These are phyloP conservation scores for Puccinellia tenuiflora DNA, from an alignment of 176 grass and related monocot species.

Conservation along the genomic window DNA sequence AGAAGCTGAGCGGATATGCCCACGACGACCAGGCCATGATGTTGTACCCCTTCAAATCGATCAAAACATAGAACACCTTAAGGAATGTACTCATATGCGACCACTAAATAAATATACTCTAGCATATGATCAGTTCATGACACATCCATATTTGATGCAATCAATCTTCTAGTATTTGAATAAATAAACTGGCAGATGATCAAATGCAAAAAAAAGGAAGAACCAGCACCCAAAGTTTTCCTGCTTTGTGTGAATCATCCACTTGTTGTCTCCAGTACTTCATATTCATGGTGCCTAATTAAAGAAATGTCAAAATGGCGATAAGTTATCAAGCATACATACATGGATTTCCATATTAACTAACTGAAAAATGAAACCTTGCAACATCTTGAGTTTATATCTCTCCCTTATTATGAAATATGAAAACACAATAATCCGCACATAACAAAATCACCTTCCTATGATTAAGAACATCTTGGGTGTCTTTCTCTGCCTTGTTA, in stretches of 20 bases:
- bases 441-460: conserved; percentile 44
- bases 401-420: background rate
- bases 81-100: background rate
- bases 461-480: conserved; percentile 52
- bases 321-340: background rate
- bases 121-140: background rate
- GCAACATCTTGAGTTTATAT: no score
- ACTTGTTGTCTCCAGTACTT: conserved; percentile 55
- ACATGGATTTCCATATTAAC: conserved; percentile 3
- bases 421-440: background rate
- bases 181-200: background rate
- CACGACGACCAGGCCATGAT: no score
- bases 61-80: background rate
- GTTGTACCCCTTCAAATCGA: background rate
- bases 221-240: conserved; percentile 18
- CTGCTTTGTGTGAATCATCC: conserved; percentile 70
- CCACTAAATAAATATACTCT: background rate
- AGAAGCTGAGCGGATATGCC: no score
- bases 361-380: background rate
- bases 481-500: conserved; percentile 49
- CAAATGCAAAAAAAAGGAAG: background rate
- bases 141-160: background rate
- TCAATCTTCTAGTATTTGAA: background rate
- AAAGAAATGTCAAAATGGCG: background rate
- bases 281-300: conserved; percentile 69